Conservation (phyloP, 805 yeast species). For the Pichia membranifaciens region DNA sequence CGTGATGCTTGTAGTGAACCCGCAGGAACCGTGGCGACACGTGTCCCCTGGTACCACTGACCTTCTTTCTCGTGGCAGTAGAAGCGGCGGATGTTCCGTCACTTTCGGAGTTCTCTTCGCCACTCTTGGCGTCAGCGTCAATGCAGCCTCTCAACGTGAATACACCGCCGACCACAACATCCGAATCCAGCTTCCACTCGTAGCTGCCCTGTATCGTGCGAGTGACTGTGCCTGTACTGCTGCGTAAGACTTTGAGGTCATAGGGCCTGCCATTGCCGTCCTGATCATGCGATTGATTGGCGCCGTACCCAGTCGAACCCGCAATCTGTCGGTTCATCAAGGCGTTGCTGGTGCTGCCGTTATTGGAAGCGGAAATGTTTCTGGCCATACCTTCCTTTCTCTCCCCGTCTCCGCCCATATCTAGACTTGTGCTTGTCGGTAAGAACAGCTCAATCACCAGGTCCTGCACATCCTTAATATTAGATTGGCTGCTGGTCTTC, state of each 20-base stretch:
- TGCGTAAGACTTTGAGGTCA: constrained; percentile 13
- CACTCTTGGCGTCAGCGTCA: constrained; percentile 11
- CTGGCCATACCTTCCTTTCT: not conserved
- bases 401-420: not conserved
- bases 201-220: constrained; percentile 5
- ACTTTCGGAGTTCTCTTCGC: not conserved
- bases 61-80: too few species aligned
- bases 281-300: constrained; percentile 11
- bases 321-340: not conserved
- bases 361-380: not conserved
- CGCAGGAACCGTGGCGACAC: constrained; percentile 40
- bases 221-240: constrained; percentile 12
- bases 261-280: constrained; percentile 32
- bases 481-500: constrained; percentile 20
- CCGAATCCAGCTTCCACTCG: constrained; percentile 19
- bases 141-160: constrained; percentile 14
- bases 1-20: constrained; percentile 54
- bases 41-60: too few species aligned
- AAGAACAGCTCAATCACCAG: constrained; percentile 36
- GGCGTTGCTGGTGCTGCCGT: not conserved
- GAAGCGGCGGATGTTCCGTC: not conserved
- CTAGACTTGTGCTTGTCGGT: constrained; percentile 13
- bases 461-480: constrained; percentile 43
- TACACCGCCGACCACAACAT: constrained; percentile 11
- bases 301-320: not conserved